Percentiles rank a stretch among this genome's conserved stretches.
These are phyloP conservation scores for Sclerotinia spermophila DNA, from an alignment of 2,329 filamentous ascomycete species.

Conservation along the genomic window DNA sequence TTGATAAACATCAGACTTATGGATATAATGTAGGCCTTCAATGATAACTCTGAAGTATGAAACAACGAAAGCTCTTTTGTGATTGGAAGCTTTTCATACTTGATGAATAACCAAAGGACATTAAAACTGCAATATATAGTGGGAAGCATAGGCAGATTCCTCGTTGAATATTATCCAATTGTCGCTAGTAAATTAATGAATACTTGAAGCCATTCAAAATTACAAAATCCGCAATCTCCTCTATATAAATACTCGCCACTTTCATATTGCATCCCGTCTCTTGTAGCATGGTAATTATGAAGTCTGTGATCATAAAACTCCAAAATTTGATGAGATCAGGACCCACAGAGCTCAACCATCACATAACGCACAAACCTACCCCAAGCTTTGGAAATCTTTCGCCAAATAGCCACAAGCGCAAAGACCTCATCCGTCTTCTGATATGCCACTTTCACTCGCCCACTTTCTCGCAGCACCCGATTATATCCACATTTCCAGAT, in stretches of 20 bases:
- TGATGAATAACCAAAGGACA: background rate
- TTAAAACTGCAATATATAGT: background rate
- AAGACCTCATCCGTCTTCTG: background rate
- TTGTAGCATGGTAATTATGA: background rate
- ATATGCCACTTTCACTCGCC: background rate
- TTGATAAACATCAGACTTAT: too few relatives aligned
- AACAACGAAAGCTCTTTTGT: background rate
- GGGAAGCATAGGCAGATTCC: background rate
- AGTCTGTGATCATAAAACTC: background rate
- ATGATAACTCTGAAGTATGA: background rate
- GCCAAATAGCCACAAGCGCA: background rate
- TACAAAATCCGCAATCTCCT: too few relatives aligned
- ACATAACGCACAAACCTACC: background rate
- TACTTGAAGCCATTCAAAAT: background rate
- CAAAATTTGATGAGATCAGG: background rate
- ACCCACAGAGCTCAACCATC: background rate
- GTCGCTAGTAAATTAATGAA: too few relatives aligned
- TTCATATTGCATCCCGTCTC: background rate
- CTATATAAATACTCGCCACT: background rate
- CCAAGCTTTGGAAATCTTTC: background rate
- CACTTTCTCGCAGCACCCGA: background rate
- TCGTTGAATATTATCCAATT: background rate
- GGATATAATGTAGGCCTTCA: background rate
- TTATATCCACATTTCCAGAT: background rate
- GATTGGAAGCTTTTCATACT: background rate